Evolutionary conservation across 73 alveolate genomes (phyloP).

Genomic region (Paramecium sexaurelia): DNA sequence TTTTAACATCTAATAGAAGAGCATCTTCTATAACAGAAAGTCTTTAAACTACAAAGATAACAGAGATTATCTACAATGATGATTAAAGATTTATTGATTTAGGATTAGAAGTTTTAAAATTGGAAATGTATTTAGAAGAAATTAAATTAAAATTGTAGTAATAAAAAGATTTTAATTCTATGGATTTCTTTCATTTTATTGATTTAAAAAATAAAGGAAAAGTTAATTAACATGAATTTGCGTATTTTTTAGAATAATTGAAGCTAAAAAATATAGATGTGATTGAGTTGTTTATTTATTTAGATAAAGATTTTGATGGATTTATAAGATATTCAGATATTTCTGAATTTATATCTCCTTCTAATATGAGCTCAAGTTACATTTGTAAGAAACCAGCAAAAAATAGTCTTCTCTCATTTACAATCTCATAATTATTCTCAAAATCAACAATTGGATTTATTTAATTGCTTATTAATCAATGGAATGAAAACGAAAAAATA

Average conservation of each 20-base stretch:
- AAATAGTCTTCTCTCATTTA: background rate
- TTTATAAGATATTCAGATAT: constrained; percentile 47
- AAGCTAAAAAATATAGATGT: background rate
- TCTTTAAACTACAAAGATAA: background rate
- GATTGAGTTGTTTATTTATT: background rate
- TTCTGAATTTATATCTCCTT: constrained; percentile 5
- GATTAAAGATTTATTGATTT: constrained; percentile 24
- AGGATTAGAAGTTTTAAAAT: background rate
- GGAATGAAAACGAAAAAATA: constrained; percentile 24
- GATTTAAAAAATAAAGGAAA: constrained; percentile 31
- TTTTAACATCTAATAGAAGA: background rate
- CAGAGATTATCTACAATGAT: background rate
- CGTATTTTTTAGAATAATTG: background rate
- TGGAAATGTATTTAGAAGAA: constrained; percentile 50
- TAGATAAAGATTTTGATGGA: constrained; percentile 49
- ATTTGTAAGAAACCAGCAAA: background rate
- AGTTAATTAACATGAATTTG: constrained; percentile 2
- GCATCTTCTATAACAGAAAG: background rate
- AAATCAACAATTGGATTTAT: background rate
- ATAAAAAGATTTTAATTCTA: constrained; percentile 11
- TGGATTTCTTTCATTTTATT: constrained; percentile 52
- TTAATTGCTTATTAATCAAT: background rate
- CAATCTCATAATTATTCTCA: constrained; percentile 13
- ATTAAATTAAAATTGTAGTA: background rate
- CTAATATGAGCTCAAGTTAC: background rate